Evolutionary conservation across 225 moss, liverwort and hornwort species (phyloP).

Genomic region (Climacium dendroides): DNA sequence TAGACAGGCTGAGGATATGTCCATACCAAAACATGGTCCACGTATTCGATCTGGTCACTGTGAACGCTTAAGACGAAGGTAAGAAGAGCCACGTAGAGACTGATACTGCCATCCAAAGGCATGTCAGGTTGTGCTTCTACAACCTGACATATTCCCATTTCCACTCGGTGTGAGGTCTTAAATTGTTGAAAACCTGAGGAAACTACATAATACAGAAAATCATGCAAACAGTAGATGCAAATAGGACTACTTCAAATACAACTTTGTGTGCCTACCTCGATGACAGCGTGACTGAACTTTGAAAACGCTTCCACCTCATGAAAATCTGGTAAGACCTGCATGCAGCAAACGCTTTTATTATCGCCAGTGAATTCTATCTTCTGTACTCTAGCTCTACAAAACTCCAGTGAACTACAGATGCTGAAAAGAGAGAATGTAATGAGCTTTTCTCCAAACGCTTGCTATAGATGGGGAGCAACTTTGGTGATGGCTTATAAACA

Average conservation of each 20-base stretch:
- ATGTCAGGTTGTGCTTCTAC: constrained; percentile 85
- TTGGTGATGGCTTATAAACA: neutral
- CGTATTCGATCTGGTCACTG: constrained; percentile 78
- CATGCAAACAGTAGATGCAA: neutral
- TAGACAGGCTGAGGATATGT: neutral
- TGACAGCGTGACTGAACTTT: constrained; percentile 71
- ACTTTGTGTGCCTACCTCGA: constrained; percentile 37
- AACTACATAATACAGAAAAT: neutral
- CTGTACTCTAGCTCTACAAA: neutral
- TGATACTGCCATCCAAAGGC: constrained; percentile 68
- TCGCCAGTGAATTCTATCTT: neutral
- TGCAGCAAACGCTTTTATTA: neutral
- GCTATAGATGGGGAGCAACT: neutral
- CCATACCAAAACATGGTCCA: constrained; percentile 85
- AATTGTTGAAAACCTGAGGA: neutral
- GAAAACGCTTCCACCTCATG: constrained; percentile 74
- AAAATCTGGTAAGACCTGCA: constrained; percentile 89
- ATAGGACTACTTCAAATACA: neutral
- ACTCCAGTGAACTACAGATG: neutral
- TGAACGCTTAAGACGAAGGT: constrained; percentile 82
- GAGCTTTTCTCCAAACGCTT: neutral
- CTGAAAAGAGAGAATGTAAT: neutral
- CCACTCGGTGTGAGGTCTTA: neutral
- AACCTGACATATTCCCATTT: constrained; percentile 35
- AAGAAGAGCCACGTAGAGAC: constrained; percentile 85